Conservation (phyloP, 2,329 filamentous ascomycete genomes). For the Penicillium sp. region DNA sequence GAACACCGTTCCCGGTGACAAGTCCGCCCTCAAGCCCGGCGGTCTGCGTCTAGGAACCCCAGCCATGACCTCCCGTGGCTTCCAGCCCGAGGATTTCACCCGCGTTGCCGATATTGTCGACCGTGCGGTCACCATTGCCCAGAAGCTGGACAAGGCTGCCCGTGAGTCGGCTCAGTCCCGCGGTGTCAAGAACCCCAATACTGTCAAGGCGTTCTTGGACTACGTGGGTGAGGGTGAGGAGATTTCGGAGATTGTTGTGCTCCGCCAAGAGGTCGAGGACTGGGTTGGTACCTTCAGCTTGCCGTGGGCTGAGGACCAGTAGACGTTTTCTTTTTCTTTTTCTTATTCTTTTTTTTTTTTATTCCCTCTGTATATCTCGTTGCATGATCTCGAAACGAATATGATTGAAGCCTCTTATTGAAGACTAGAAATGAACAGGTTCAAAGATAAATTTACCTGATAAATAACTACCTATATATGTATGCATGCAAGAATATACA, state of each 20-base stretch:
- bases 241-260: conserved; percentile 75
- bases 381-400: conserved; percentile 25
- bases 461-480: too few relatives aligned
- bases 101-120: conserved; percentile 83
- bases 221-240: conserved; percentile 78
- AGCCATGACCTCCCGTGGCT: conserved; percentile 96
- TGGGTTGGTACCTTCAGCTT: conserved; percentile 93
- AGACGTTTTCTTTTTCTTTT: conserved; percentile 15
- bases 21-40: conserved; percentile 86
- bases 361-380: conserved; percentile 18
- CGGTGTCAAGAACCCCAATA: conserved; percentile 93
- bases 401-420: conserved; percentile 15
- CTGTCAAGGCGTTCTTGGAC: conserved; percentile 96
- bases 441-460: not conserved
- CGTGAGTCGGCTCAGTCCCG: conserved; percentile 72
- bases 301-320: conserved; percentile 68
- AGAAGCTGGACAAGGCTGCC: conserved; percentile 66
- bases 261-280: conserved; percentile 83
- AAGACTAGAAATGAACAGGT: not conserved
- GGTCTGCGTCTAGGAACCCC: conserved; percentile 92
- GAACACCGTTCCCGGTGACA: conserved; percentile 96
- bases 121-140: conserved; percentile 74
- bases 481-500: too few relatives aligned
- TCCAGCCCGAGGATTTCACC: conserved; percentile 81
- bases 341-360: conserved; percentile 2